These are phyloP conservation scores for Galeopsis tetrahit DNA, from an alignment of 257 asterid species.

Conservation along the genomic window DNA sequence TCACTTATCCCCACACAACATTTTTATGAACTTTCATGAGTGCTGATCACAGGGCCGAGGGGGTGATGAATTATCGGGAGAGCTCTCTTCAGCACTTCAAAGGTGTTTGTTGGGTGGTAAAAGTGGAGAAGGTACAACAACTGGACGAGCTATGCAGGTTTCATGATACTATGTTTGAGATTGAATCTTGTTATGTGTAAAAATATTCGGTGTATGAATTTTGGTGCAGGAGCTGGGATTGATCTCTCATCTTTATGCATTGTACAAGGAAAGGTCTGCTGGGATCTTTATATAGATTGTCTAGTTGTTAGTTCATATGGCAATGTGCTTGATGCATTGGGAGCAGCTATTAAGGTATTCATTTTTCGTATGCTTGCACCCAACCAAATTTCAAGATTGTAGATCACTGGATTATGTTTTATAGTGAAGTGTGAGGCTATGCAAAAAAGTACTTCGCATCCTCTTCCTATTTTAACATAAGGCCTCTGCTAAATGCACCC, in stretches of 20 bases:
- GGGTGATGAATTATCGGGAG: conserved; percentile 80
- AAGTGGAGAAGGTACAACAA: conserved; percentile 80
- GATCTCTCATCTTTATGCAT: conserved; percentile 78
- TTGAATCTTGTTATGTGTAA: neutral
- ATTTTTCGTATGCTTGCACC: neutral
- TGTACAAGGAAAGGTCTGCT: conserved; percentile 85
- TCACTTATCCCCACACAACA: neutral
- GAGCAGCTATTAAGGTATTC: conserved; percentile 86
- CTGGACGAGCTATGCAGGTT: neutral
- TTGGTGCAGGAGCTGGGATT: conserved; percentile 78
- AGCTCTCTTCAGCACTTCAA: conserved; percentile 81
- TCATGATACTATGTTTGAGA: conserved; percentile 8
- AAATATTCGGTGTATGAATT: neutral
- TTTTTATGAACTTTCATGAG: neutral
- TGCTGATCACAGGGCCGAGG: conserved; percentile 77
- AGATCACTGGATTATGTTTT: conserved; percentile 7
- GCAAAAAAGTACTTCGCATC: too few species aligned
- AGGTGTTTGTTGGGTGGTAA: conserved; percentile 86
- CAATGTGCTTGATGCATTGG: conserved; percentile 83
- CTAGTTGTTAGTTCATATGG: conserved; percentile 92
- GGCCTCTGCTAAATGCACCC: too few species aligned
- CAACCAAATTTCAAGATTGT: neutral
- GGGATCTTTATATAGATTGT: conserved; percentile 93
- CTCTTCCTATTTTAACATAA: too few species aligned
- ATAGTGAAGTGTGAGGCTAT: neutral